Evolutionary conservation across 1,284 basidiomycete genomes (phyloP), one percentile per base, ranked within the genome.

Genomic region (Singerocomus rubriflavus): DNA sequence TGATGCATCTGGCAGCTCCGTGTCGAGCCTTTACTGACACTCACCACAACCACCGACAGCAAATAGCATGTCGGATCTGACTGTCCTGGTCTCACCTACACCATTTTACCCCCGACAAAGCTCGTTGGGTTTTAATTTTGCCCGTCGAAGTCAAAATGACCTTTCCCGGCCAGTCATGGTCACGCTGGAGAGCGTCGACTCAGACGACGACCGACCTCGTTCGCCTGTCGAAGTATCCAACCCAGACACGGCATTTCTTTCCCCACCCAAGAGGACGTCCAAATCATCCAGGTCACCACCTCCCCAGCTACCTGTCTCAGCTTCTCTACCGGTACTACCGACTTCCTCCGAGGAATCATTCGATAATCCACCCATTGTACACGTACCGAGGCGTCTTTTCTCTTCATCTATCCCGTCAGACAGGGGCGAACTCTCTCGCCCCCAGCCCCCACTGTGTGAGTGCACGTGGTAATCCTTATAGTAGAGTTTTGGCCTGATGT

Each of bases 361-460:
- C 27, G 4, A 36, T 32, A 41, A 50, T 4, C 48, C 52, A 32
- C 49, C 48, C 39, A 34, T 55, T 51, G 31, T 49, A 46, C 55
- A 57, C 52, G 32, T 60, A 52, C 48, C 69, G 42, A 57, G 62
- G 43, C 54, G 54, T 39, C 50, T 54, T 26, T 54, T 56, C 30
- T 65, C 64, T 37, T 64, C 69, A 13, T 69, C 65, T 50, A 59
- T 63, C 17, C 53, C 62, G 1, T 30, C 51, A 25, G 68, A 68
- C 36, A 69, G 69, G 39, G 61, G 74, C 12, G 75, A 80, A 50
- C 71, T 81, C 29, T 63, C 77, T 34, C 74, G 72, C 2, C 84
- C 84, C 32, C 76, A 80, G 43, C 83, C 84, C 21, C 80, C 81
- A 48, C 68, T 86, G 45, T 76, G 84, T 86, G 63, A 70, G 84